Evolutionary conservation across 2,329 filamentous ascomycete genomes (phyloP), one percentile per base, ranked within the genome.

Genomic region (Chaetomium strumarium): DNA sequence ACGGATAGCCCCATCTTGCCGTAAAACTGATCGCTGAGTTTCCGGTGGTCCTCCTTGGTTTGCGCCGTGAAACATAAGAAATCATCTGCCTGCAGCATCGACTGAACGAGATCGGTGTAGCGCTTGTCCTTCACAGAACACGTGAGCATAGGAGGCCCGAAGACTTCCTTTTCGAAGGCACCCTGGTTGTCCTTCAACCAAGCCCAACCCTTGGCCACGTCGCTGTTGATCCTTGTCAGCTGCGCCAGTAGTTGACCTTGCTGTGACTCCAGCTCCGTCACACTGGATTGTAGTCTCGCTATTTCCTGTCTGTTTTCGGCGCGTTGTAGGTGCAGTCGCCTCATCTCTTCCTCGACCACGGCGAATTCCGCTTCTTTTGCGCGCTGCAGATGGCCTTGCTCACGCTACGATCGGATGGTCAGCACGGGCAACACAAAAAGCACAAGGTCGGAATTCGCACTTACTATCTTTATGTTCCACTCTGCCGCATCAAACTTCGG

Each of bases 151-250:
- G 91, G 84, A 6, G 91, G 91, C 0, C 88, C 90, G 64, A 86
- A 90, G 5, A 96, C 84, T 53, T 86, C 78, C 58, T 86, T 82
- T 63, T 87, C 80, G 58, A 96, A 93, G 45, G 78, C 68, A 50
- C 77, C 66, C 54, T 77, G 78, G 65, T 99, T 83, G 2, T 81
- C 68, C 63, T 88, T 79, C 47, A 97, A 77, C 91, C 92, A 99
- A 39, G 84, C 76, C 83, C 89, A 96, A 2, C 84, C 90, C 58
- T 66, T 73, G 11, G 79, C 78, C 2, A 86, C 81, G 52, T 96
- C 87, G 0, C 65, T 65, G 11, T 84, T 86, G 0, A 78, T 14
- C 6, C 66, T 75, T 48, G 74, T 75, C 50, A 99, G 76, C 58
- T 85, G 81, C 45, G 71, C 80, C 51, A 86, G 73, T 59, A 89